phyloP scores from a whole-genome alignment of 1,284 basidiomycete genomes.

The Prillingera fragicola region DNA sequence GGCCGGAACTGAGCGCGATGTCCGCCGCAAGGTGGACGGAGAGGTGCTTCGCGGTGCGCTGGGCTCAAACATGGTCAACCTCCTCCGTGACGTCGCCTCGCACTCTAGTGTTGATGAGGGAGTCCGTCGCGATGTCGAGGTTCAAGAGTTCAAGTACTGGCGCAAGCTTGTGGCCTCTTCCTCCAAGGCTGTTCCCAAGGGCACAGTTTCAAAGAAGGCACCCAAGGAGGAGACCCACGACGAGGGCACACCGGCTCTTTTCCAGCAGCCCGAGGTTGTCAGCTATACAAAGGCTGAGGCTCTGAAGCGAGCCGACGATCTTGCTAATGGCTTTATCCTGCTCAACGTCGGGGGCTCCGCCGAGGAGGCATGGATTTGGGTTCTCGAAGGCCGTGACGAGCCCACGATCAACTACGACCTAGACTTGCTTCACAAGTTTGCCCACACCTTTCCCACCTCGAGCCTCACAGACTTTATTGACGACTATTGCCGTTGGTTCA shows the following conservation, averaged over 20 bases:
- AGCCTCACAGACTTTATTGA: conserved; percentile 58
- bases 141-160: conserved; percentile 43
- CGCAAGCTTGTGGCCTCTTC: conserved; percentile 24
- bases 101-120: conserved; percentile 36
- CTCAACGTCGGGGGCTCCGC: conserved; percentile 34
- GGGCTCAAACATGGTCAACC: conserved; percentile 33
- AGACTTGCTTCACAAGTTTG: conserved; percentile 60
- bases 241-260: conserved; percentile 24
- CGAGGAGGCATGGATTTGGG: conserved; percentile 50
- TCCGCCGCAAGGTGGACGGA: conserved; percentile 55
- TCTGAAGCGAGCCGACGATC: conserved; percentile 40
- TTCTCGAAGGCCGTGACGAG: conserved; percentile 69
- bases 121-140: conserved; percentile 36
- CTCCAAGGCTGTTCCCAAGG: conserved; percentile 2
- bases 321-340: conserved; percentile 45
- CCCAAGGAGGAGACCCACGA: conserved; percentile 6
- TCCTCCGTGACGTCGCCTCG: conserved; percentile 32
- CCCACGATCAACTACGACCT: conserved; percentile 64
- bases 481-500: conserved; percentile 63
- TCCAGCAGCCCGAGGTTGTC: conserved; percentile 47
- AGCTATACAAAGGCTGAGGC: conserved; percentile 47
- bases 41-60: conserved; percentile 45
- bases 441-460: conserved; percentile 62
- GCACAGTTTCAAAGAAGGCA: not conserved
- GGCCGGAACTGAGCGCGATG: conserved; percentile 61